Conservation (phyloP, 139 green algal species). For the Chlorella sp. region DNA sequence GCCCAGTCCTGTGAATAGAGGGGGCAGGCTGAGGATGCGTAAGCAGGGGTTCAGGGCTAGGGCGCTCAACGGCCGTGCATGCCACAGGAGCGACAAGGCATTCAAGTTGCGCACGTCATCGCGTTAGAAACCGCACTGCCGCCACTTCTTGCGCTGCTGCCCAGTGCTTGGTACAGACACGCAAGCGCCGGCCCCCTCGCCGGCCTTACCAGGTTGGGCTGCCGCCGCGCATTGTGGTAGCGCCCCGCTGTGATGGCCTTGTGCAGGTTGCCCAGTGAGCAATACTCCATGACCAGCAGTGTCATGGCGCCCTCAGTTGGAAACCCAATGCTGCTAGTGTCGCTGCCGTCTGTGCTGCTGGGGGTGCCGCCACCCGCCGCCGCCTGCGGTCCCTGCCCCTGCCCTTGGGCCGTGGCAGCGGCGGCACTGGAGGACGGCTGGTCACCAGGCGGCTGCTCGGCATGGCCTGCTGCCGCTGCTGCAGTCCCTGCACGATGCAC, state of each 20-base stretch:
- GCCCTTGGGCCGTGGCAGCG: neutral
- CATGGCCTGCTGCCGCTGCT: neutral
- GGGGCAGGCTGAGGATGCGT: too few species aligned
- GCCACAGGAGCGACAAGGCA: too few species aligned
- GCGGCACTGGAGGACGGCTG: neutral
- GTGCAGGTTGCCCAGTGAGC: constrained; percentile 25
- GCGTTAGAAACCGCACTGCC: too few species aligned
- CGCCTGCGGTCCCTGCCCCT: too few species aligned
- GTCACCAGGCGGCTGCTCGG: neutral
- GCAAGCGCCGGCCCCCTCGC: too few species aligned
- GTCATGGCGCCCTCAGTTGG: neutral
- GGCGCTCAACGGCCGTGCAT: too few species aligned
- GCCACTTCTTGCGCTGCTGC: too few species aligned
- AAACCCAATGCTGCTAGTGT: neutral
- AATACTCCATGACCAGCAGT: constrained; percentile 17
- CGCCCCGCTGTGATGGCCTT: neutral
- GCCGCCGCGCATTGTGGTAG: neutral
- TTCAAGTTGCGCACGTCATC: too few species aligned
- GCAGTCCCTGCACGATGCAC: neutral
- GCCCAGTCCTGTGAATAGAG: neutral
- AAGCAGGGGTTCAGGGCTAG: too few species aligned
- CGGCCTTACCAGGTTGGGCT: constrained; percentile 9
- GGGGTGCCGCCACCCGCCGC: neutral
- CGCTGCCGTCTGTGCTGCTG: neutral
- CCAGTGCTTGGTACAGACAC: too few species aligned